Conservation (phyloP, 2,329 filamentous ascomycete genomes). For the Ophiostoma quercus region DNA sequence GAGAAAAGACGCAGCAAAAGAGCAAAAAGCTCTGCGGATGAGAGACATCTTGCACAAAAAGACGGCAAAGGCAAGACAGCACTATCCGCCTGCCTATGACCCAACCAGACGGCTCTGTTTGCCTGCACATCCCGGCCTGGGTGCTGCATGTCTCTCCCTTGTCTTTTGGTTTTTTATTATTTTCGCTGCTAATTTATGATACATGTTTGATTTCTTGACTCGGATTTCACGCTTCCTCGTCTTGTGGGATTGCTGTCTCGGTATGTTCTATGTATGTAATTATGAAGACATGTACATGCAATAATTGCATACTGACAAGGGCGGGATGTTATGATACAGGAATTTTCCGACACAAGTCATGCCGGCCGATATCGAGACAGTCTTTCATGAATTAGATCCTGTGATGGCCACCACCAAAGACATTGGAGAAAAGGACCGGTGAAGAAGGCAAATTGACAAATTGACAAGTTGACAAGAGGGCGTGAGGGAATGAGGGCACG, state of each 20-base stretch:
- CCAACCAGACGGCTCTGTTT: conserved; percentile 9
- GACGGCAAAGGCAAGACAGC: background rate
- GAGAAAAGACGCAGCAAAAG: background rate
- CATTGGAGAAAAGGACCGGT: background rate
- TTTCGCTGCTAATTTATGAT: background rate
- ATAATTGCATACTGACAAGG: background rate
- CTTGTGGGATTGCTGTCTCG: background rate
- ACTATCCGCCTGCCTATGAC: background rate
- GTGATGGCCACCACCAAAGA: background rate
- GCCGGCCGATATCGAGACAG: background rate
- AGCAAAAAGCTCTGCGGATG: background rate
- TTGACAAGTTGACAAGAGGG: background rate
- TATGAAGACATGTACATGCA: background rate
- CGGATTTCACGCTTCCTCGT: background rate
- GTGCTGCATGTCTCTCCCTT: conserved; percentile 8
- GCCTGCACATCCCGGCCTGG: conserved; percentile 6
- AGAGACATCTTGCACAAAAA: background rate
- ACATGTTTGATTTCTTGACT: background rate
- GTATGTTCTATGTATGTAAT: background rate
- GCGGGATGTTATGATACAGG: background rate
- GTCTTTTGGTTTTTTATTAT: background rate
- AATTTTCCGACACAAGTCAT: background rate
- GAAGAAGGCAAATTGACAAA: background rate
- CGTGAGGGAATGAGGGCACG: background rate
- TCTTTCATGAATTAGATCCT: conserved; percentile 1